These are phyloP conservation scores for Globisporangium barbulae DNA, from an alignment of 352 stramenopile genomes.

Conservation along the genomic window DNA sequence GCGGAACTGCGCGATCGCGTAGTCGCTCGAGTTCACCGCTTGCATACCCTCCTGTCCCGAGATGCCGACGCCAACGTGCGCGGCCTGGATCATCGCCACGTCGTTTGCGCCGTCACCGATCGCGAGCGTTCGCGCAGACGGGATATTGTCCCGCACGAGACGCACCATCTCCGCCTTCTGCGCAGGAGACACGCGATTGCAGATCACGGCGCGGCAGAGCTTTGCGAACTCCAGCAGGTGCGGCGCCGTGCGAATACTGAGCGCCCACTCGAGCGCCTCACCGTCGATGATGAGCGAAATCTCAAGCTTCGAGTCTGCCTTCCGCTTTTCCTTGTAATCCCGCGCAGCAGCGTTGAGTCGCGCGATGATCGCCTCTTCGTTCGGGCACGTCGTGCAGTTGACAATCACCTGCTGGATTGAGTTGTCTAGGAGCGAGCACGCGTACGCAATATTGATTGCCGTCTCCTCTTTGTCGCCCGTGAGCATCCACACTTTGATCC, in stretches of 20 bases:
- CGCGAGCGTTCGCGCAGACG: slow-evolving; percentile 58
- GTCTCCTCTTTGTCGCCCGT: slow-evolving; percentile 89
- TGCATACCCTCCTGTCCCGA: slow-evolving; percentile 94
- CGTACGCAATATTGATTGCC: slow-evolving; percentile 90
- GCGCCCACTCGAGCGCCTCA: slow-evolving; percentile 62
- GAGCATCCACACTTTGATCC: slow-evolving; percentile 88
- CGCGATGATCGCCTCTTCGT: slow-evolving; percentile 64
- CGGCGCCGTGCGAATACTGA: slow-evolving; percentile 38
- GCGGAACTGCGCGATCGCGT: slow-evolving; percentile 92
- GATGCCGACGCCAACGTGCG: slow-evolving; percentile 92
- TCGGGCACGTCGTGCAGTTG: slow-evolving; percentile 65
- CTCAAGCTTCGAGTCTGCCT: slow-evolving; percentile 40
- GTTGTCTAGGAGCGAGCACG: slow-evolving; percentile 82
- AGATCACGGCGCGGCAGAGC: slow-evolving; percentile 76
- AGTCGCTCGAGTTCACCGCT: slow-evolving; percentile 93
- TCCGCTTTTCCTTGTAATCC: slow-evolving; percentile 45
- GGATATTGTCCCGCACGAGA: slow-evolving; percentile 61
- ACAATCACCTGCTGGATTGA: slow-evolving; percentile 78
- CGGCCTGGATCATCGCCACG: slow-evolving; percentile 94
- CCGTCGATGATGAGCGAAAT: slow-evolving; percentile 73
- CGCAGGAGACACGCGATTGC: slow-evolving; percentile 80
- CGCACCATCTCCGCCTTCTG: slow-evolving; percentile 85
- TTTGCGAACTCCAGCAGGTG: slow-evolving; percentile 68
- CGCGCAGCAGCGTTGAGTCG: slow-evolving; percentile 37
- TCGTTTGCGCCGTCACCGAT: slow-evolving; percentile 95